Base-by-base conservation (phyloP, 2,329 filamentous ascomycete genomes). In the Clonostachys chloroleuca region DNA sequence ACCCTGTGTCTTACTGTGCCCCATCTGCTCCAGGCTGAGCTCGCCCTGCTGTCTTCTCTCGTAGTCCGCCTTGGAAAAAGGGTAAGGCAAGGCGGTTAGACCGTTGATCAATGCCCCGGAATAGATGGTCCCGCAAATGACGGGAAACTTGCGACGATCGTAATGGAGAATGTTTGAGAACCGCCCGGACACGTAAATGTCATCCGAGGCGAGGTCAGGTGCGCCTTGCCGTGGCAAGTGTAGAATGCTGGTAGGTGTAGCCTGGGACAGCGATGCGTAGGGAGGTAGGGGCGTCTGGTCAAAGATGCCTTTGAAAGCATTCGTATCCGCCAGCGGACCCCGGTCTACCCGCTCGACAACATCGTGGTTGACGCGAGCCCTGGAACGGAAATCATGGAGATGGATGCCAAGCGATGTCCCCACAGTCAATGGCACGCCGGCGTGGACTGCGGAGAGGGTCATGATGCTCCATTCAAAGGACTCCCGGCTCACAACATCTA, bases 121-220 rank as follows among this genome's bases (percentile, higher is more conserved):
- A 65, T 95, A 84, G 10, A 96, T 84, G 1, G 89, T 89, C 6
- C 83, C 85, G 50, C 83, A 79, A 8, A 96, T 78, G 14, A 80
- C 80, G 0, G 90, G 89, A 58, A 96, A 95, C 64, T 81, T 89
- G 41, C 92, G 85, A 5, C 91, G 81, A 60, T 96, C 91, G 66
- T 96, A 97, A 60, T 90, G 86, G 5, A 96, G 72, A 48, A 96
- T 89, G 57, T 84, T 92, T 5, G 91, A 87, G 61, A 96, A 96
- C 14, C 92, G 82, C 1, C 92, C 92, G 5, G 87, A 89, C 35
- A 96, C 83, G 69, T 92, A 92, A 39, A 97, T 94, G 33, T 94
- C 87, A 49, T 86, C 79, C 44, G 89, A 87, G 16, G 83, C 73
- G 51, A 80, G 74, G 43, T 70, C 68, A 10, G 63, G 63, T 9